Conservation (phyloP, 208 protist genomes). For the Trypanosoma scelopori region DNA sequence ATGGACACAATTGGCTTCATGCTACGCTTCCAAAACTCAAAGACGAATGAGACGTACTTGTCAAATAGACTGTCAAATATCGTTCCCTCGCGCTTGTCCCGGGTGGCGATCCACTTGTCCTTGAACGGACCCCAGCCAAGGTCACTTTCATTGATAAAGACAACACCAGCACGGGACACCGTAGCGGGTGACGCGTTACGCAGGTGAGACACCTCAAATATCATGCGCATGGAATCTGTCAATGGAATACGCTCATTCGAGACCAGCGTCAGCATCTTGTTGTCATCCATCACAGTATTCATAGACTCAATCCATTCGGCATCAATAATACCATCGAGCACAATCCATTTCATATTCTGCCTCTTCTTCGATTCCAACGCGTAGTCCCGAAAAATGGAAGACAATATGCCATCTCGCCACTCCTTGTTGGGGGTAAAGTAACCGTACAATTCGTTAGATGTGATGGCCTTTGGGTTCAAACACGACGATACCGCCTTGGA, state of each 20-base stretch:
- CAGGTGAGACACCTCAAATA: constrained; percentile 98
- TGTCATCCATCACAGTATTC: constrained; percentile 99
- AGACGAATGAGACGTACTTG: constrained; percentile 94
- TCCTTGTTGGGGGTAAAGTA: constrained; percentile 97
- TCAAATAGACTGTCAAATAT: constrained; percentile 97
- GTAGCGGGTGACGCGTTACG: constrained; percentile 98
- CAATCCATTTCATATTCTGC: constrained; percentile 97
- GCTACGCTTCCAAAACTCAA: constrained; percentile 93
- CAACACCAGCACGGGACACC: constrained; percentile 97
- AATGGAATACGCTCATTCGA: constrained; percentile 98
- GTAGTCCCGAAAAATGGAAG: constrained; percentile 95
- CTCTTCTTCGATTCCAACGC: constrained; percentile 95
- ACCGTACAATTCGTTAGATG: constrained; percentile 98
- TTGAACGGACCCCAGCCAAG: constrained; percentile 97
- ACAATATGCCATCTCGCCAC: constrained; percentile 96
- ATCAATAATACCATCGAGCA: constrained; percentile 98
- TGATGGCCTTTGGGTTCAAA: constrained; percentile 98
- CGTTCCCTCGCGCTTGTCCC: constrained; percentile 90
- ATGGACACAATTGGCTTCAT: constrained; percentile 87
- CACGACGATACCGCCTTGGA: constrained; percentile 90
- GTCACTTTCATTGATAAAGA: constrained; percentile 98
- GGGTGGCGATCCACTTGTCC: constrained; percentile 93
- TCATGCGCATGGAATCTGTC: constrained; percentile 97
- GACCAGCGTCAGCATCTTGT: constrained; percentile 98
- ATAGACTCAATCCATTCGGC: constrained; percentile 99